Evolutionary conservation across 2,329 filamentous ascomycete species (phyloP), one percentile per base, ranked within the genome.

Genomic region (Aspergillus sp.): DNA sequence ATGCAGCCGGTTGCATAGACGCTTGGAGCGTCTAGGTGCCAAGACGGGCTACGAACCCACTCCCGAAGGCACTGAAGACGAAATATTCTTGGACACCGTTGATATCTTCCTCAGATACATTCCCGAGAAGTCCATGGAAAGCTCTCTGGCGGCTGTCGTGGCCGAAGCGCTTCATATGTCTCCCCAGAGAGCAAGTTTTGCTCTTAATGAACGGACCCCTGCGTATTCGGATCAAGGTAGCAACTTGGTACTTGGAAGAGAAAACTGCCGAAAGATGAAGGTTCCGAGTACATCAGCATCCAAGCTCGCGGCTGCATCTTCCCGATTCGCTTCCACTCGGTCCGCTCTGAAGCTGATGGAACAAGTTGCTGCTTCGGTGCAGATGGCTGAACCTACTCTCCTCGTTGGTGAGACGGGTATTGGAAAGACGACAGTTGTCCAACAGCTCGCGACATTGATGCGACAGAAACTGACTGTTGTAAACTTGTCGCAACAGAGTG

Each of bases 381-480:
- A 86, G 52, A 81, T 90, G 59, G 80, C 82, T n/a, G 93, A 99
- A 61, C 90, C 94, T 3, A 81, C 95, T 1, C 73, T 99, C 15
- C 81, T 99, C 23, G 93, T 99, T n/a, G 93, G 93, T 63, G 93
- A 99, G 72, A 99, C 93, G 6, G 93, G 93, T 74, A 96, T 95
- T 44, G 93, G 93, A 60, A 99, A 99, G 71, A 99, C 93, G 0
- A 95, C 93, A 0, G 87, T 93, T 22, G 85, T 98, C 12, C 93
- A 99, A 66, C 90, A 96, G 63, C 75, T 99, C 48, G 90, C 93
- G 0, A 84, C 86, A 49, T 80, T 85, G 3, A 77, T 96, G 23
- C 88, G 90, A 1, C 86, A 90, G 62, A 94, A 88, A 59, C 79
- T 99, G 10, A 86, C 90, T 0, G 88, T 90, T 2, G 90, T 98